Conservation (phyloP, 2,329 filamentous ascomycete genomes). For the Xylariaceae sp. region DNA sequence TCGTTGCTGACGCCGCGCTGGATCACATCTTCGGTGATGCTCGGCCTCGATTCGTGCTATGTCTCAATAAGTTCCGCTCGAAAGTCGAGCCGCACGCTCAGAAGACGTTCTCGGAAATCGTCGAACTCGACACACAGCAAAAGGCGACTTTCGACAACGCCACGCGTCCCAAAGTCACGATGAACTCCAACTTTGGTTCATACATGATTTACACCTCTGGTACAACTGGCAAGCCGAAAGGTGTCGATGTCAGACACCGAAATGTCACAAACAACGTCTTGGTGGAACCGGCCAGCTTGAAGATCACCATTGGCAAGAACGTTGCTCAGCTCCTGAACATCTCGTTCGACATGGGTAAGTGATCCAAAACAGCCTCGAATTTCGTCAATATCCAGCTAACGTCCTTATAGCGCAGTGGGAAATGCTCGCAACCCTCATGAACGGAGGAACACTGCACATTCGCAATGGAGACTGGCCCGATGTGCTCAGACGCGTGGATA, state of each 20-base stretch:
- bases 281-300: conserved; percentile 47
- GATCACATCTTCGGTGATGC: conserved; percentile 46
- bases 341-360: conserved; percentile 57
- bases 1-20: conserved; percentile 45
- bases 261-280: conserved; percentile 48
- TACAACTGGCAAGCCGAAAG: conserved; percentile 54
- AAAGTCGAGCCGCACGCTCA: conserved; percentile 17
- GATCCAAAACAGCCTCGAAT: neutral
- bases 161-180: conserved; percentile 12
- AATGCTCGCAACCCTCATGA: conserved; percentile 52
- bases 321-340: conserved; percentile 54
- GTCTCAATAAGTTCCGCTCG: conserved; percentile 32
- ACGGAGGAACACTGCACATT: conserved; percentile 51
- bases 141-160: conserved; percentile 9
- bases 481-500: conserved; percentile 44
- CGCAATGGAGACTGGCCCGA: conserved; percentile 46
- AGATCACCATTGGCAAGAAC: conserved; percentile 44
- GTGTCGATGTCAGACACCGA: conserved; percentile 51
- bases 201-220: conserved; percentile 46
- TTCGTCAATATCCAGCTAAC: conserved; percentile 7
- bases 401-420: conserved; percentile 50
- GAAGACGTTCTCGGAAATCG: conserved; percentile 29
- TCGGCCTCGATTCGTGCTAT: conserved; percentile 41
- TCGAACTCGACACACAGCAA: conserved; percentile 14
- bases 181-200: conserved; percentile 23